phyloP scores from a whole-genome alignment of 192 early-diverging fungal species.

The Entophlyctis luteolus region DNA sequence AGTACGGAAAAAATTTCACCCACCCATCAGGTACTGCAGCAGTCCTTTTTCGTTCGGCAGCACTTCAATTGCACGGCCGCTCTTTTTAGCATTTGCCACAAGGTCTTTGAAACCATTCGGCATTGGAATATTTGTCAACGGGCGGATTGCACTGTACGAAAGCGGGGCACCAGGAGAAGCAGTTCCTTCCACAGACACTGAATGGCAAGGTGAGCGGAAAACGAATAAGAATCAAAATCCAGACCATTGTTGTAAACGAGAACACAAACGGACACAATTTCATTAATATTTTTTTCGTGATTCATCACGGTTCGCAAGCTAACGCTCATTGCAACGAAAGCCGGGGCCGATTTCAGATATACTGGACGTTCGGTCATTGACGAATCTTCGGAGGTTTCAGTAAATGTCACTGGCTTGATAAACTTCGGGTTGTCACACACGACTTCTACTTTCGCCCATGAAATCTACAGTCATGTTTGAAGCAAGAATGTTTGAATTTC shows the following conservation, averaged over 20 bases:
- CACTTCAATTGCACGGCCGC: conserved; percentile 50
- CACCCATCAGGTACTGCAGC: conserved; percentile 72
- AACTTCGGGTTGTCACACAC: conserved; percentile 66
- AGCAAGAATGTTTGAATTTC: neutral
- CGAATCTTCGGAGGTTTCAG: too few species aligned
- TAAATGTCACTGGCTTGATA: conserved; percentile 49
- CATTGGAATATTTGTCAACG: conserved; percentile 64
- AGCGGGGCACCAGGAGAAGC: conserved; percentile 27
- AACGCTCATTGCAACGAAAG: conserved; percentile 82
- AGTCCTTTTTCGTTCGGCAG: conserved; percentile 69
- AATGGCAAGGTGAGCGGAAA: neutral
- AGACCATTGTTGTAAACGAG: conserved; percentile 70
- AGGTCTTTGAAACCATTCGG: conserved; percentile 74
- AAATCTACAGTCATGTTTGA: conserved; percentile 43
- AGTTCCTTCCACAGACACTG: conserved; percentile 42
- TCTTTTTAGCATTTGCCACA: conserved; percentile 38
- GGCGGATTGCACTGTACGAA: conserved; percentile 71
- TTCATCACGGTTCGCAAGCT: conserved; percentile 82
- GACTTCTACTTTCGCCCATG: conserved; percentile 86
- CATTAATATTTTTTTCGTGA: conserved; percentile 75
- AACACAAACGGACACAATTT: conserved; percentile 76
- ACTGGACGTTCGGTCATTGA: conserved; percentile 34
- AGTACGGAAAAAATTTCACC: neutral
- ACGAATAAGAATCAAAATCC: conserved; percentile 3
- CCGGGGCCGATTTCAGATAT: conserved; percentile 52